A percentile compares a stretch with the other conserved stretches of the same genome.
phyloP scores from a whole-genome alignment of 805 yeast genomes.

The Zygoascus tannicola region DNA sequence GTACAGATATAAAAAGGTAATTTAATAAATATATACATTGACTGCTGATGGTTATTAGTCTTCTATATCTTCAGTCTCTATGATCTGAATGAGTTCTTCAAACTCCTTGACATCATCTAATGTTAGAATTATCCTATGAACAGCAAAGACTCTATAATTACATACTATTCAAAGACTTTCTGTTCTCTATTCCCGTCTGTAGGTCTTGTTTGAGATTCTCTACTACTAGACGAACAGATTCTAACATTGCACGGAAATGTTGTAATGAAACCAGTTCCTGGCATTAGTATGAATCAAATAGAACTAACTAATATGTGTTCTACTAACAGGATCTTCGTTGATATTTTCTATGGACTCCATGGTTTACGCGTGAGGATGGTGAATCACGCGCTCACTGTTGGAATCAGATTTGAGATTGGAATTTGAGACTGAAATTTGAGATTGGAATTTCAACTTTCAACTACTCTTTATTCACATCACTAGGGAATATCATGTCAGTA shows the following conservation, averaged over 20 bases:
- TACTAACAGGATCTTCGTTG: slow-evolving; percentile 3
- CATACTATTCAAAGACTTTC: slow-evolving; percentile 11
- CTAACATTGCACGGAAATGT: slow-evolving; percentile 15
- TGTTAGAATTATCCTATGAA: background rate
- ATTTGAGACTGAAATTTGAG: background rate
- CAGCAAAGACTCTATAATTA: background rate
- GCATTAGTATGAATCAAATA: background rate
- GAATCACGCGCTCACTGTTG: too few relatives aligned
- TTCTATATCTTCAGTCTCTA: background rate
- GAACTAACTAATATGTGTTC: background rate
- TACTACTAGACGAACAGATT: slow-evolving; percentile 14
- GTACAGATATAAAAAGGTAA: slow-evolving; percentile 13
- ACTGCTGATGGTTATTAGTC: background rate
- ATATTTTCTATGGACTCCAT: slow-evolving; percentile 1
- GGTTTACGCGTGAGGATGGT: background rate
- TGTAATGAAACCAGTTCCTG: slow-evolving; percentile 2
- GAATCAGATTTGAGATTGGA: too few relatives aligned
- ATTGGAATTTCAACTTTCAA: background rate
- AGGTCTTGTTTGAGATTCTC: slow-evolving; percentile 13
- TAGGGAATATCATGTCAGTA: background rate
- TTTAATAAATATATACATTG: background rate
- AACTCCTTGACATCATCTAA: slow-evolving; percentile 4
- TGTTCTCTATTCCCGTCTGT: slow-evolving; percentile 12
- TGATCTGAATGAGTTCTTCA: slow-evolving; percentile 1
- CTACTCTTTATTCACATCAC: background rate